These are phyloP conservation scores for Aspergillus leporis DNA, from an alignment of 495 filamentous ascomycete species.

Conservation along the genomic window DNA sequence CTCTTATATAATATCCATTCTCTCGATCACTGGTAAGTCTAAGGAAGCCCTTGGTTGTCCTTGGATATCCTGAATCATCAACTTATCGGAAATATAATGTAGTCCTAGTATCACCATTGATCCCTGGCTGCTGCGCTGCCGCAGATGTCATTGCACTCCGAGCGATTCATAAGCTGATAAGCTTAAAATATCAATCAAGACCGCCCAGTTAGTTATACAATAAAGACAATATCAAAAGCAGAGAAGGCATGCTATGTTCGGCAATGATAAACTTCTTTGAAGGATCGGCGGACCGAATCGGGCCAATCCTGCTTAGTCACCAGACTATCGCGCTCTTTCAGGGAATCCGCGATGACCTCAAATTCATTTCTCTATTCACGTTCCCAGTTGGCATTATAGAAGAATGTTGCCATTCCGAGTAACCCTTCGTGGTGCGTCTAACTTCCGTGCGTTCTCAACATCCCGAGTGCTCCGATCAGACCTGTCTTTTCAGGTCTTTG, in stretches of 20 bases:
- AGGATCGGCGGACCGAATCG: not conserved
- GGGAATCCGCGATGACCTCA: not conserved
- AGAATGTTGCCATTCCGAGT: slow-evolving; percentile 26
- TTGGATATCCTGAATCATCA: too few species aligned
- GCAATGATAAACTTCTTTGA: not conserved
- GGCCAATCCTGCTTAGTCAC: not conserved
- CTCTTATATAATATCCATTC: too few species aligned
- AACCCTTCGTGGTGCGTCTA: slow-evolving; percentile 16
- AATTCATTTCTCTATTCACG: not conserved
- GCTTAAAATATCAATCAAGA: too few species aligned
- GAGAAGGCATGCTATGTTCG: not conserved
- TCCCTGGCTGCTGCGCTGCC: too few species aligned
- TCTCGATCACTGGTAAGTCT: too few species aligned
- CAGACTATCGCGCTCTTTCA: not conserved
- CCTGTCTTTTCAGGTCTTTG: slow-evolving; percentile 45
- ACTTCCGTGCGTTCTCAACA: slow-evolving; percentile 41
- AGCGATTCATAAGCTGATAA: too few species aligned
- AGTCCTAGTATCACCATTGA: too few species aligned
- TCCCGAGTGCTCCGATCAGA: slow-evolving; percentile 29
- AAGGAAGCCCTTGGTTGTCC: too few species aligned
- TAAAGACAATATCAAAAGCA: not conserved
- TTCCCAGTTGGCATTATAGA: not conserved
- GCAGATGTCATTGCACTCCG: too few species aligned
- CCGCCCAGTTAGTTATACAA: too few species aligned
- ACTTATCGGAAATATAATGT: too few species aligned